phyloP scores from a whole-genome alignment of 352 stramenopile species.

The Blastocystis sp. region DNA sequence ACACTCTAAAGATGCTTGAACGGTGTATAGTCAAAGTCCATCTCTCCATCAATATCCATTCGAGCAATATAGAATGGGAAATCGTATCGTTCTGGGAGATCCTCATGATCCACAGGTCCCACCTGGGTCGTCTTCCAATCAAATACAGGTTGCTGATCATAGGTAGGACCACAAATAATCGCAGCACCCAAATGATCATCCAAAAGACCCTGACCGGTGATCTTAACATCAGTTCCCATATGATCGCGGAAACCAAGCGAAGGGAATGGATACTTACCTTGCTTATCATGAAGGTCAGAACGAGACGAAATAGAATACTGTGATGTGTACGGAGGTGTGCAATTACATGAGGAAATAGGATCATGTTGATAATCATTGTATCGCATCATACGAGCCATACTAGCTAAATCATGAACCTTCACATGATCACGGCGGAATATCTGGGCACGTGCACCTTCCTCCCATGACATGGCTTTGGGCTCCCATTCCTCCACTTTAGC shows the following conservation, averaged over 20 bases:
- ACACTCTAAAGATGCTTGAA: constrained; percentile 38
- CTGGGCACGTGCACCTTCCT: constrained; percentile 72
- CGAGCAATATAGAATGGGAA: constrained; percentile 68
- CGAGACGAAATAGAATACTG: constrained; percentile 54
- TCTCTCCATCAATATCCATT: constrained; percentile 64
- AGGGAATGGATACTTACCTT: constrained; percentile 70
- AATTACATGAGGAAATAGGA: constrained; percentile 72
- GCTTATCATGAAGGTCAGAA: constrained; percentile 35
- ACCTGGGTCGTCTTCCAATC: constrained; percentile 73
- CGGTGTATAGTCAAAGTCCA: constrained; percentile 57
- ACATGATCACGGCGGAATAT: constrained; percentile 75
- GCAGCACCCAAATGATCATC: constrained; percentile 55
- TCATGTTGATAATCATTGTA: constrained; percentile 76
- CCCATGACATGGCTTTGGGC: constrained; percentile 73
- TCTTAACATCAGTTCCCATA: constrained; percentile 72
- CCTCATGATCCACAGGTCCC: constrained; percentile 32
- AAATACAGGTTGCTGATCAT: constrained; percentile 75
- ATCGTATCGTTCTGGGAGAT: constrained; percentile 55
- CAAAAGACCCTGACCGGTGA: constrained; percentile 72
- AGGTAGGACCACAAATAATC: constrained; percentile 72
- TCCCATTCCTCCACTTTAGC: constrained; percentile 69
- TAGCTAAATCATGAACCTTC: constrained; percentile 71
- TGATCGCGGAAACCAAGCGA: constrained; percentile 75
- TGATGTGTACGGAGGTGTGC: constrained; percentile 61
- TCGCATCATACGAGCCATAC: constrained; percentile 75